phyloP scores from a whole-genome alignment of 345 rosid genomes.

The Abelmoschus esculentus region DNA sequence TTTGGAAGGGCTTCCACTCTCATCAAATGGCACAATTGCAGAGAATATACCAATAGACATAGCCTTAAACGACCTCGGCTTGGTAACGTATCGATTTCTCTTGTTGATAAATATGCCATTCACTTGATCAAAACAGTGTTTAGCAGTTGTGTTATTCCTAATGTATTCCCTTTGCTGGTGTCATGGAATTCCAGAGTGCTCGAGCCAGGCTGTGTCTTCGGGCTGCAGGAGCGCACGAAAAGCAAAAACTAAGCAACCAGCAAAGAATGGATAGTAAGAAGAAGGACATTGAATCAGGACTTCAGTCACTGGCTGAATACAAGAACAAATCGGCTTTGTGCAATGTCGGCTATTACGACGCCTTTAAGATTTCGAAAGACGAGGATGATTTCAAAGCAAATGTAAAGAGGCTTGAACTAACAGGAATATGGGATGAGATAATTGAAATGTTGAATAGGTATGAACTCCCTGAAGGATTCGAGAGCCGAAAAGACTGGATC shows the following conservation, averaged over 20 bases:
- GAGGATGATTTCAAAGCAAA: not conserved
- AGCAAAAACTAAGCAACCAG: not conserved
- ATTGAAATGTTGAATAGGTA: not conserved
- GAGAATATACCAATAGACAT: constrained; percentile 7
- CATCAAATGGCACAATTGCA: not conserved
- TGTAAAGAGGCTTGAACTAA: not conserved
- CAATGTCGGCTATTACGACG: not conserved
- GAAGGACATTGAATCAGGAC: not conserved
- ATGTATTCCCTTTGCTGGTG: not conserved
- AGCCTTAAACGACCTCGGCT: constrained; percentile 47
- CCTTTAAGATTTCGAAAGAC: not conserved
- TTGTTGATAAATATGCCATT: not conserved
- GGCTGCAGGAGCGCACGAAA: constrained; percentile 20
- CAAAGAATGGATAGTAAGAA: not conserved
- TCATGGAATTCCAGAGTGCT: not conserved
- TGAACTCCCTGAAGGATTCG: not conserved
- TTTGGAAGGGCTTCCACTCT: constrained; percentile 27
- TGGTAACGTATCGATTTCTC: constrained; percentile 34
- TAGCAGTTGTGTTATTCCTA: not conserved
- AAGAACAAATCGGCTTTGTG: not conserved
- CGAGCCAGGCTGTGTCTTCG: not conserved
- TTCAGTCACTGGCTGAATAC: not conserved
- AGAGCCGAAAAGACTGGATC: not conserved
- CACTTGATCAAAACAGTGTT: too few relatives aligned
- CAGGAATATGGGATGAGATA: not conserved